A percentile compares a stretch with the other conserved stretches of the same genome.
Evolutionary conservation across 148 eudicot genomes (phyloP).

Genomic region (Cornus florida): DNA sequence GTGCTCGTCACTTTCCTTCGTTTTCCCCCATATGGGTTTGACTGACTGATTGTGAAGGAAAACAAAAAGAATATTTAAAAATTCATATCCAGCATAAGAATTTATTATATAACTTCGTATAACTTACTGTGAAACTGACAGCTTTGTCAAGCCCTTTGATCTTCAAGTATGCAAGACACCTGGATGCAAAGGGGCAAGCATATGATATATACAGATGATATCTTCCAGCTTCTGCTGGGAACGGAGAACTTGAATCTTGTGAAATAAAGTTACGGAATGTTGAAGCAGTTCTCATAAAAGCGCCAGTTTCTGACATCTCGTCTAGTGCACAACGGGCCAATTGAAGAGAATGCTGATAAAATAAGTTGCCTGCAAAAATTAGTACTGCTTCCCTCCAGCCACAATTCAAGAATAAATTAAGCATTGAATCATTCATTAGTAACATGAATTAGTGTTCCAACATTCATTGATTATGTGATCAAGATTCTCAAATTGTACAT

Average conservation of each 20-base stretch:
- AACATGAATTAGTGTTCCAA: too few species aligned
- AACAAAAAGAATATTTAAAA: background rate
- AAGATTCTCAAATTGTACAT: background rate
- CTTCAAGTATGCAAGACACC: slow-evolving; percentile 74
- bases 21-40: slow-evolving; percentile 68
- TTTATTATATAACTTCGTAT: background rate
- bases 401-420: background rate
- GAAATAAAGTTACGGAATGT: slow-evolving; percentile 73
- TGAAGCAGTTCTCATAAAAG: slow-evolving; percentile 66
- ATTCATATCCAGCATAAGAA: background rate
- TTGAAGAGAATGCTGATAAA: slow-evolving; percentile 26
- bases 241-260: slow-evolving; percentile 64
- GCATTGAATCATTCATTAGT: background rate
- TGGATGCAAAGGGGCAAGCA: slow-evolving; percentile 93
- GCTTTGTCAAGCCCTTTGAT: slow-evolving; percentile 84
- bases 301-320: slow-evolving; percentile 73
- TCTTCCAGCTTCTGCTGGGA: slow-evolving; percentile 77
- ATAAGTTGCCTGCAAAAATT: background rate
- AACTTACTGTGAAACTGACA: slow-evolving; percentile 65
- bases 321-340: slow-evolving; percentile 79
- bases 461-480: too few species aligned
- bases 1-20: slow-evolving; percentile 78
- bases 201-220: slow-evolving; percentile 88
- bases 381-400: background rate
- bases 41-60: slow-evolving; percentile 52